Conservation (phyloP, 345 rosid species). For the Crucihimalaya himalaica region DNA sequence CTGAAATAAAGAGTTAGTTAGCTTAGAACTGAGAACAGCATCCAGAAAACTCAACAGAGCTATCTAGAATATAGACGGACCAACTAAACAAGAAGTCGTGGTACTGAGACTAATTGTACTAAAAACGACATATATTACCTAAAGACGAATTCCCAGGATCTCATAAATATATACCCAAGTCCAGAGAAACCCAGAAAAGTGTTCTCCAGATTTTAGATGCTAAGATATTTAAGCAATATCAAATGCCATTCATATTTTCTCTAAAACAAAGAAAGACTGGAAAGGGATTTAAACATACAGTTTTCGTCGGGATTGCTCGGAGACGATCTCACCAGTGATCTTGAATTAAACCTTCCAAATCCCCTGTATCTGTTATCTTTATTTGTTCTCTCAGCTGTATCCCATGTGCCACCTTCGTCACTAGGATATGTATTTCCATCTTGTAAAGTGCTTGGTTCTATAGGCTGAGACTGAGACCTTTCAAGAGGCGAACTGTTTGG, state of each 20-base stretch:
- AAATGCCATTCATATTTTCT: slow-evolving; percentile 10
- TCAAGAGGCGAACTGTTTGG: slow-evolving; percentile 51
- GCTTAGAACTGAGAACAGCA: slow-evolving; percentile 29
- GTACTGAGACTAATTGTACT: not conserved
- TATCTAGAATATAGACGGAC: not conserved
- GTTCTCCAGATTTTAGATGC: slow-evolving; percentile 11
- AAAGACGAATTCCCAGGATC: slow-evolving; percentile 18
- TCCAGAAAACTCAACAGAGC: slow-evolving; percentile 2
- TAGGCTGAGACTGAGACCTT: slow-evolving; percentile 45
- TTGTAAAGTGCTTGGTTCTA: slow-evolving; percentile 44
- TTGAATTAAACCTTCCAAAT: slow-evolving; percentile 51
- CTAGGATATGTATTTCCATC: slow-evolving; percentile 50
- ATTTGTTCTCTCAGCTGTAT: slow-evolving; percentile 53
- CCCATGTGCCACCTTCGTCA: slow-evolving; percentile 50
- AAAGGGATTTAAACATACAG: slow-evolving; percentile 51
- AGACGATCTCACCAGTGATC: slow-evolving; percentile 53
- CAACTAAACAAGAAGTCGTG: slow-evolving; percentile 15
- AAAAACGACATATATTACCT: slow-evolving; percentile 3
- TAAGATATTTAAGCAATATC: not conserved
- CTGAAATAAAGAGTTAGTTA: slow-evolving; percentile 48
- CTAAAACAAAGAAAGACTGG: slow-evolving; percentile 1
- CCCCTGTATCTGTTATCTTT: slow-evolving; percentile 55
- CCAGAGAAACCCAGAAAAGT: not conserved
- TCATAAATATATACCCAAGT: slow-evolving; percentile 1
- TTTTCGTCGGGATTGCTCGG: slow-evolving; percentile 53